Evolutionary conservation across 768 basidiomycete species (phyloP).

Genomic region (Podaxis sp.): DNA sequence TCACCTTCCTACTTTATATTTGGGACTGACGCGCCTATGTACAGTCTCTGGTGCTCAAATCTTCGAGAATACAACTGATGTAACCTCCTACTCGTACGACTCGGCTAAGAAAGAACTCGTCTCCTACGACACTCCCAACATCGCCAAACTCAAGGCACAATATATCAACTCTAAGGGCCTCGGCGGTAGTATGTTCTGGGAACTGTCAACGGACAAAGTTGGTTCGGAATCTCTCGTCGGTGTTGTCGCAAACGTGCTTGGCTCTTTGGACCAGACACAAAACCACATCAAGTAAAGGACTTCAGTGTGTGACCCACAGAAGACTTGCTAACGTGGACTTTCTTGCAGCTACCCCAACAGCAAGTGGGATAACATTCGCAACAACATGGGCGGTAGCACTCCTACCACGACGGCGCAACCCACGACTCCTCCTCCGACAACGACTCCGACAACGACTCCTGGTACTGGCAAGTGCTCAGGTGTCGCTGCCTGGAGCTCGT

Average conservation of each 20-base stretch:
- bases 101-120: constrained; percentile 63
- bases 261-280: constrained; percentile 56
- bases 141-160: constrained; percentile 62
- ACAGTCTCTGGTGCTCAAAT: constrained; percentile 55
- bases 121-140: constrained; percentile 73
- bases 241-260: constrained; percentile 44
- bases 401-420: constrained; percentile 24
- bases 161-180: constrained; percentile 62
- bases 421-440: constrained; percentile 19
- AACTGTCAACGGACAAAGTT: constrained; percentile 62
- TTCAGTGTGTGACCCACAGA: not conserved
- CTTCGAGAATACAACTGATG: constrained; percentile 63
- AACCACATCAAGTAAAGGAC: constrained; percentile 57
- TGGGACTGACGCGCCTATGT: not conserved
- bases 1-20: not conserved
- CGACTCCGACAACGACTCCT: constrained; percentile 22
- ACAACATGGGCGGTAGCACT: constrained; percentile 48
- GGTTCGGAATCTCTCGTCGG: constrained; percentile 58
- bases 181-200: constrained; percentile 77
- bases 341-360: constrained; percentile 56
- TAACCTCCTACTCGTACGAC: constrained; percentile 81
- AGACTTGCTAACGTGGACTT: not conserved
- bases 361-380: constrained; percentile 69
- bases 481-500: constrained; percentile 47
- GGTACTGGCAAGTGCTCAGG: constrained; percentile 36